Base-by-base conservation (phyloP, 495 filamentous ascomycete species). In the Penicillium daleae region DNA sequence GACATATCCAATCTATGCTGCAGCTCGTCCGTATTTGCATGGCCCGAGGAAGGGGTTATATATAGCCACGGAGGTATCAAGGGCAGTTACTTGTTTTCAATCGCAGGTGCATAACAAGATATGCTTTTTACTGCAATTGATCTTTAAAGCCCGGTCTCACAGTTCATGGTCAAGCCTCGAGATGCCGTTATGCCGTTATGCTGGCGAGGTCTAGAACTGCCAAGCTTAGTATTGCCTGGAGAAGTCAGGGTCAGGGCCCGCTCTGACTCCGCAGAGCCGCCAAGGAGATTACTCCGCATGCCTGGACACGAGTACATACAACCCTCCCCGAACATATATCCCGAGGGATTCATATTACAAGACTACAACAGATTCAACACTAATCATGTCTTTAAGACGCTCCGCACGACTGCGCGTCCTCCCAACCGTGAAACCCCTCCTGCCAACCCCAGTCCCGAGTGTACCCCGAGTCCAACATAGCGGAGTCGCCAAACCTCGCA, bases 331-430 rank as follows among this genome's bases (percentile, higher is more conserved):
- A 29, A 50, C 24, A 13, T 29, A 29, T 31, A 31, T 24, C 22
- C 7, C 6, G 13, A n/a, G 4, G 46, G 46, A 26, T 27, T 13
- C 46, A 27, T 6, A 29, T 15, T 6, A 24, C 24, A 29, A 29
- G 8, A 50, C 13, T 26, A 1, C 46, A 22, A 9, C 27, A 6
- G 9, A 19, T 9, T 35, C 4, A 17, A 10, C 6, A 53, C 66
- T 60, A 59, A 86, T 15, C 15, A 52, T 89, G 86, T 77, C 85
- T 56, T 76, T 83, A 29, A 79, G 87, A 59, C 80, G 85, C 57
- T 89, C 86, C 19, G 78, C 84, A 17, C 82, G 87, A 35, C 67
- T 90, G 53, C 82, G 82, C 56, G 78, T 81, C 31, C 68, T 78
- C 27, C 70, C 76, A 52, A 63, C 66, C 21, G 57, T 49, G 50